These are phyloP conservation scores for Chloranthus sessilifolius DNA, from an alignment of 164 flowering plant genomes.

Conservation along the genomic window DNA sequence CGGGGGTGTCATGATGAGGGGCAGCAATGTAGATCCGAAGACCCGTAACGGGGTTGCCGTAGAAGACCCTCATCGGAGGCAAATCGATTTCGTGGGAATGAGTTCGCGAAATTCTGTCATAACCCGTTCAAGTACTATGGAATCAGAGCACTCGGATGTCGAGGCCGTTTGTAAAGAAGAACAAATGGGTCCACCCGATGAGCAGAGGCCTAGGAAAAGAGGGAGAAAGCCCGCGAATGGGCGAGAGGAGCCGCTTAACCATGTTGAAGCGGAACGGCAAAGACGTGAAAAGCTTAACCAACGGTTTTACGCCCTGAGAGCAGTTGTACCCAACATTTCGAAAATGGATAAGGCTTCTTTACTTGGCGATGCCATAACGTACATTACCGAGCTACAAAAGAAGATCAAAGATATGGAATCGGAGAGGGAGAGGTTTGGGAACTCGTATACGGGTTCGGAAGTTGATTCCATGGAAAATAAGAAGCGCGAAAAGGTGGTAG, in stretches of 20 bases:
- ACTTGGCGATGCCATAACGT: conserved; percentile 80
- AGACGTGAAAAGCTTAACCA: conserved; percentile 88
- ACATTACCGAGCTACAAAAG: conserved; percentile 71
- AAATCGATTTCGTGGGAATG: conserved; percentile 68
- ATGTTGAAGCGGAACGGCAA: conserved; percentile 88
- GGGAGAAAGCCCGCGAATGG: conserved; percentile 92
- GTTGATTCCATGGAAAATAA: conserved; percentile 4
- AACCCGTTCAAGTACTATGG: conserved; percentile 39
- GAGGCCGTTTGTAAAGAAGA: conserved; percentile 25
- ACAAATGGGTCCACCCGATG: conserved; percentile 27
- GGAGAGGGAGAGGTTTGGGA: conserved; percentile 39
- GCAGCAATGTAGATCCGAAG: too few species aligned
- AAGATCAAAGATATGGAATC: conserved; percentile 59
- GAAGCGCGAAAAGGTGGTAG: conserved; percentile 26
- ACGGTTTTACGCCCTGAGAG: conserved; percentile 76
- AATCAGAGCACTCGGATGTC: conserved; percentile 22
- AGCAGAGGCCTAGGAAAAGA: conserved; percentile 67
- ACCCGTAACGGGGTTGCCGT: conserved; percentile 42
- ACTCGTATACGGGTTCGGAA: not conserved
- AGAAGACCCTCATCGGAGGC: conserved; percentile 38
- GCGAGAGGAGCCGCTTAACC: conserved; percentile 79
- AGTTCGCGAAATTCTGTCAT: conserved; percentile 40
- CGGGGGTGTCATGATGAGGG: too few species aligned
- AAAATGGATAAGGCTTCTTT: conserved; percentile 92
- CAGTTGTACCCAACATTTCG: conserved; percentile 82